Percentiles rank a stretch among this genome's conserved stretches.
Evolutionary conservation across 2,329 filamentous ascomycete genomes (phyloP).

Genomic region (Bipolaris oryzae): DNA sequence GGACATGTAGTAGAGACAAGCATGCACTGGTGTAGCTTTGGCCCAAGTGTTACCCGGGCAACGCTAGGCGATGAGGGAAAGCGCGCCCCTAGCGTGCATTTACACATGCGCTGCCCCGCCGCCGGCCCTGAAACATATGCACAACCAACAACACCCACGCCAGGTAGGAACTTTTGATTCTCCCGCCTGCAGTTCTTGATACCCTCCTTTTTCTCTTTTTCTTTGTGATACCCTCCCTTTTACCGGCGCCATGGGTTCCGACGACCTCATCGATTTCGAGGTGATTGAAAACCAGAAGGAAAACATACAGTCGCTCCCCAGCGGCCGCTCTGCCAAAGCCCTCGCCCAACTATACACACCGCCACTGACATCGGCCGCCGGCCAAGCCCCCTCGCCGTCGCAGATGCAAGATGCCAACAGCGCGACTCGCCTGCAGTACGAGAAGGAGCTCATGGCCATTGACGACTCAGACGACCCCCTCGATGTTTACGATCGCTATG

Average conservation of each 20-base stretch:
- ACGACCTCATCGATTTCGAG: slow-evolving; percentile 71
- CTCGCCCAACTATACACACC: slow-evolving; percentile 82
- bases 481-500: slow-evolving; percentile 94
- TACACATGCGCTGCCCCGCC: slow-evolving; percentile 27
- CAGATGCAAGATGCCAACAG: slow-evolving; percentile 80
- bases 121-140: slow-evolving; percentile 16
- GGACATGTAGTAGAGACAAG: not conserved
- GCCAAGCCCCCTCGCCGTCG: slow-evolving; percentile 60
- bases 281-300: slow-evolving; percentile 97
- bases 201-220: slow-evolving; percentile 20
- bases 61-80: slow-evolving; percentile 23
- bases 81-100: slow-evolving; percentile 21
- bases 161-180: slow-evolving; percentile 18
- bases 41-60: slow-evolving; percentile 22
- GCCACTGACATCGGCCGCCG: slow-evolving; percentile 54
- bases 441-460: slow-evolving; percentile 78
- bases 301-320: slow-evolving; percentile 92
- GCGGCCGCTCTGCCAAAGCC: slow-evolving; percentile 85
- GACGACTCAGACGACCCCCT: slow-evolving; percentile 92
- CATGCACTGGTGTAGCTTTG: not conserved
- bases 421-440: slow-evolving; percentile 79
- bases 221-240: slow-evolving; percentile 37
- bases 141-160: slow-evolving; percentile 26
- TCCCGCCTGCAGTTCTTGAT: slow-evolving; percentile 4
- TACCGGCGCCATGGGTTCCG: slow-evolving; percentile 49